Conservation (phyloP, 1,139 yeast genomes). For the Candida buenavistaensis region DNA sequence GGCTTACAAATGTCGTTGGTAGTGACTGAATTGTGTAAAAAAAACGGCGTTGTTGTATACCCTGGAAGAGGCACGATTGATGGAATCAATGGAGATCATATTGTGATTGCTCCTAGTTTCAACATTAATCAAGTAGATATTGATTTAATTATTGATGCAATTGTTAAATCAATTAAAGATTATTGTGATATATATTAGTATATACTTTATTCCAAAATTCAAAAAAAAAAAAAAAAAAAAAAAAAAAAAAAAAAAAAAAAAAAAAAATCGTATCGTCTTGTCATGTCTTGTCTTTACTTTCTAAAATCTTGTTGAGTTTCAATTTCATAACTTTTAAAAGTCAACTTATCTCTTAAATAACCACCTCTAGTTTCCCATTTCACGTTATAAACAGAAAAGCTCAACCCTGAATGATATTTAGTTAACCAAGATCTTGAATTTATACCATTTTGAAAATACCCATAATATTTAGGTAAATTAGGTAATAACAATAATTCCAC, state of each 20-base stretch:
- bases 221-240: too few relatives aligned
- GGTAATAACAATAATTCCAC: slow-evolving; percentile 76
- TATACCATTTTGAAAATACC: slow-evolving; percentile 65
- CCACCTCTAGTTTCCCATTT: slow-evolving; percentile 45
- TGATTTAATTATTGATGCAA: slow-evolving; percentile 19
- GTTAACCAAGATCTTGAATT: slow-evolving; percentile 69
- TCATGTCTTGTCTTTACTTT: slow-evolving; percentile 18
- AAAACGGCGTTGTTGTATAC: slow-evolving; percentile 46
- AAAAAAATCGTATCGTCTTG: too few relatives aligned
- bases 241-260: too few relatives aligned
- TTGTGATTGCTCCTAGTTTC: slow-evolving; percentile 52
- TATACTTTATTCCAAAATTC: too few relatives aligned
- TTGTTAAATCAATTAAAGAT: slow-evolving; percentile 5
- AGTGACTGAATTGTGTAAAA: slow-evolving; percentile 35
- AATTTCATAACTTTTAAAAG: slow-evolving; percentile 29
- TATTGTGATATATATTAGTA: too few relatives aligned
- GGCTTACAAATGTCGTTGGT: slow-evolving; percentile 27
- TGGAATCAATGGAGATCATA: slow-evolving; percentile 44
- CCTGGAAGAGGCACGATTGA: slow-evolving; percentile 42
- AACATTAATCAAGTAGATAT: slow-evolving; percentile 46
- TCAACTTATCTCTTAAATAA: slow-evolving; percentile 29
- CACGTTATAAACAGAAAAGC: slow-evolving; percentile 58
- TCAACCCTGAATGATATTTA: slow-evolving; percentile 65
- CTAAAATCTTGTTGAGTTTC: slow-evolving; percentile 24
- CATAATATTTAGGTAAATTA: slow-evolving; percentile 56